phyloP scores from a whole-genome alignment of 2,329 filamentous ascomycete species.

The Penicillium sp. region DNA sequence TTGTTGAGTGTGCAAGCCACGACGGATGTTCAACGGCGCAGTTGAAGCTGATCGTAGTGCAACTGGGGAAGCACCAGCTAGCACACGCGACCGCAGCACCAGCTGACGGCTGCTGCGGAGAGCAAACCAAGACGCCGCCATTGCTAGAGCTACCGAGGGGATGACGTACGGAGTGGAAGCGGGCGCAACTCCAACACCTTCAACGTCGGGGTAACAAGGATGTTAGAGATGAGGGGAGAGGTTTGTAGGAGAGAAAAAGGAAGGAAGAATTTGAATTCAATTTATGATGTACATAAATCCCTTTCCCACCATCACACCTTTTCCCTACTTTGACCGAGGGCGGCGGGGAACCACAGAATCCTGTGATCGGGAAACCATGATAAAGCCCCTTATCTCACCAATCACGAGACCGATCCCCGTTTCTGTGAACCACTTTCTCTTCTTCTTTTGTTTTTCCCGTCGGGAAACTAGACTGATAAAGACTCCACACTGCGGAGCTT shows the following conservation, averaged over 20 bases:
- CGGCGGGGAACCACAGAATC: background rate
- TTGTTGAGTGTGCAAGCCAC: constrained; percentile 31
- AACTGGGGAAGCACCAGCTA: constrained; percentile 22
- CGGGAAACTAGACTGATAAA: constrained; percentile 17
- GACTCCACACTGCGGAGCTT: constrained; percentile 6
- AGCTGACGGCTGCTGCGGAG: constrained; percentile 38
- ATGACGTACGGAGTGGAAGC: constrained; percentile 9
- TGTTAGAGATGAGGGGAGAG: background rate
- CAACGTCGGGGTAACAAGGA: background rate
- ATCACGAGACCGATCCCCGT: background rate
- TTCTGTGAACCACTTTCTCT: background rate
- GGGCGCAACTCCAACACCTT: constrained; percentile 1
- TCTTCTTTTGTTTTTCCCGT: constrained; percentile 10
- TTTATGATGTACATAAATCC: background rate
- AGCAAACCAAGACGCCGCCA: constrained; percentile 38
- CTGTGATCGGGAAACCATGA: constrained; percentile 3
- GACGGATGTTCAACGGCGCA: constrained; percentile 32
- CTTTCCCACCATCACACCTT: background rate
- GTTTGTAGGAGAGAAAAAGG: background rate
- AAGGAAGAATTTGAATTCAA: background rate
- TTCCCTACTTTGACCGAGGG: background rate
- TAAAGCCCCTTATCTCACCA: constrained; percentile 4
- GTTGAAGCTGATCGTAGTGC: constrained; percentile 24
- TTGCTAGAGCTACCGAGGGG: constrained; percentile 16
- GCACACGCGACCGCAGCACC: constrained; percentile 33